Conservation (phyloP, 202 grass and related monocot genomes). For the Digitaria exilis region DNA sequence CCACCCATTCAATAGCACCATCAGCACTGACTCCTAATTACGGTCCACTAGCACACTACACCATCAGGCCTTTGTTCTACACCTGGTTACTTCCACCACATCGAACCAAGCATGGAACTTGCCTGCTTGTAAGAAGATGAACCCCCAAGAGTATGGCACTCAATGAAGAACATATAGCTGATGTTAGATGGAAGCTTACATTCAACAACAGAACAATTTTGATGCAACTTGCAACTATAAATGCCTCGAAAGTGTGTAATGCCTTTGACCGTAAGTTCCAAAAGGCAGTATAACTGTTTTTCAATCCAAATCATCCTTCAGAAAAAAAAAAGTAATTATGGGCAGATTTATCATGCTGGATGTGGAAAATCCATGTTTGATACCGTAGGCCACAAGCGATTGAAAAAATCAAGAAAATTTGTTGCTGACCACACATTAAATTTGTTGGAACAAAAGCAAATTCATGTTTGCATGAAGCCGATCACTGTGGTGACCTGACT, state of each 20-base stretch:
- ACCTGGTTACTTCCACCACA: slow-evolving; percentile 94
- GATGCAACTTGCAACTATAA: neutral
- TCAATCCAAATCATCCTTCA: neutral
- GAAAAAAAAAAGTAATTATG: neutral
- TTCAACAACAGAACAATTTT: neutral
- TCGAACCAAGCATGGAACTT: slow-evolving; percentile 59
- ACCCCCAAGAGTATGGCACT: slow-evolving; percentile 37
- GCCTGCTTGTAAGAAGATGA: slow-evolving; percentile 44
- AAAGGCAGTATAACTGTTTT: neutral
- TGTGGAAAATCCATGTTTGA: neutral
- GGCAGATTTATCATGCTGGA: neutral
- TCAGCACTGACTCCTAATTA: slow-evolving; percentile 91
- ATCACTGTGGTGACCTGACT: no score
- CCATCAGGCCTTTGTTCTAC: slow-evolving; percentile 77
- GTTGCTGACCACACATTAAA: no score
- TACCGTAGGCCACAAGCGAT: no score
- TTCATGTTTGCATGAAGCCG: no score
- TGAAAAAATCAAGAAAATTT: no score
- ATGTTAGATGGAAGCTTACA: slow-evolving; percentile 21
- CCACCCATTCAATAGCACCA: slow-evolving; percentile 86
- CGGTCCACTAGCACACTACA: slow-evolving; percentile 87
- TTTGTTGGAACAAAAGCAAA: no score
- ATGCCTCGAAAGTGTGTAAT: neutral
- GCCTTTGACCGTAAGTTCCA: neutral
- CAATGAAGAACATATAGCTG: slow-evolving; percentile 34